Percentiles rank a stretch among this genome's conserved stretches.
Conservation (phyloP, 2,329 filamentous ascomycete species). For the Neofusicoccum sp. region DNA sequence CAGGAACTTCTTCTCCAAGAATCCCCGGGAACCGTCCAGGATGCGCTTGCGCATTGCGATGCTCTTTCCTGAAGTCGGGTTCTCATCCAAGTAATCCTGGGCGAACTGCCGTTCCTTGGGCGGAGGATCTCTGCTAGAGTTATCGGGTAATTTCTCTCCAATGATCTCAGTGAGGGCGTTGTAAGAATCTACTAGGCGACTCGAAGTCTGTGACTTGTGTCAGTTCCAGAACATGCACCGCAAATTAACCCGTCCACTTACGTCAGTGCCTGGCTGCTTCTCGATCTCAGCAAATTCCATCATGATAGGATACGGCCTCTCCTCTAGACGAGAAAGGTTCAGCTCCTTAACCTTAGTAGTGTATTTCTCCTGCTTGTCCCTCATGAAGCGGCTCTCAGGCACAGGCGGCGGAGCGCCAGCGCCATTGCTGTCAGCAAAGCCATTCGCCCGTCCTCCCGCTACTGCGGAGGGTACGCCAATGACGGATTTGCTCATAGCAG, state of each 20-base stretch:
- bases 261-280: slow-evolving; percentile 66
- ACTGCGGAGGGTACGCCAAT: slow-evolving; percentile 76
- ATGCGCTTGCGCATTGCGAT: slow-evolving; percentile 76
- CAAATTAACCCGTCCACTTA: slow-evolving; percentile 35
- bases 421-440: slow-evolving; percentile 69
- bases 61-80: slow-evolving; percentile 64
- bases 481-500: slow-evolving; percentile 77
- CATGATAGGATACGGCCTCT: slow-evolving; percentile 71
- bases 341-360: slow-evolving; percentile 77
- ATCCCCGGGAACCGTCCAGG: slow-evolving; percentile 75
- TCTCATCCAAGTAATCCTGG: slow-evolving; percentile 74
- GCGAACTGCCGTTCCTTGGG: slow-evolving; percentile 77
- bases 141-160: slow-evolving; percentile 49
- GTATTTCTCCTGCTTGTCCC: slow-evolving; percentile 83
- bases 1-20: slow-evolving; percentile 81
- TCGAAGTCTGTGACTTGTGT: slow-evolving; percentile 58
- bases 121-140: slow-evolving; percentile 39
- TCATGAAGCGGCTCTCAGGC: slow-evolving; percentile 73
- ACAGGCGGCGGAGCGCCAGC: slow-evolving; percentile 50
- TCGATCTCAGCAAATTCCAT: slow-evolving; percentile 77
- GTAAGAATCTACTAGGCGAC: slow-evolving; percentile 80
- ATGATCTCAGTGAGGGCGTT: slow-evolving; percentile 78
- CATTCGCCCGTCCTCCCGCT: slow-evolving; percentile 58
- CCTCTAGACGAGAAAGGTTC: slow-evolving; percentile 71
- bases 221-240: neutral